Evolutionary conservation across 176 grass and related monocot species (phyloP).

Genomic region (Oryza rufipogon): DNA sequence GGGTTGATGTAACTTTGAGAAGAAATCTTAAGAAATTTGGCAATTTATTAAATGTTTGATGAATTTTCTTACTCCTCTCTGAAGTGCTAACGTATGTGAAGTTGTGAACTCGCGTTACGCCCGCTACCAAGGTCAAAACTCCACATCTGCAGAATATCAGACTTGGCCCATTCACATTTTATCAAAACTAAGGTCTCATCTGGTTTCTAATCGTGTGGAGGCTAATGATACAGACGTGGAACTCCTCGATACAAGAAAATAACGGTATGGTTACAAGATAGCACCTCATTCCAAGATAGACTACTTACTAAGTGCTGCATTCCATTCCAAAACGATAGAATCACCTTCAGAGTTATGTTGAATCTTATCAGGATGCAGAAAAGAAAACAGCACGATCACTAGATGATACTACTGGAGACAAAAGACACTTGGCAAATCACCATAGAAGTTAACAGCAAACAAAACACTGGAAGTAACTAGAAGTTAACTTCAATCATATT

Average conservation of each 20-base stretch:
- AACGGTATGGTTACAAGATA: background rate
- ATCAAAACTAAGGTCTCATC: background rate
- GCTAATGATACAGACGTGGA: background rate
- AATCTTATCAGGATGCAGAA: background rate
- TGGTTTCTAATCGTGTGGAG: background rate
- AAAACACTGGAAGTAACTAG: background rate
- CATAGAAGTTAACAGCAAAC: background rate
- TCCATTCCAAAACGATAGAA: background rate
- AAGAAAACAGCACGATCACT: background rate
- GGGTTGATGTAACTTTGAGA: background rate
- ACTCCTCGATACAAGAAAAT: background rate
- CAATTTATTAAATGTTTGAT: background rate
- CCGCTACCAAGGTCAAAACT: background rate
- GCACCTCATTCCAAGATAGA: background rate
- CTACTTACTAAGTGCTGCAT: background rate
- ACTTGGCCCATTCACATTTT: background rate
- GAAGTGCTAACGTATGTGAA: background rate
- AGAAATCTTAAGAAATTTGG: background rate
- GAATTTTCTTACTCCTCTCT: background rate
- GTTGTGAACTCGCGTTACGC: background rate
- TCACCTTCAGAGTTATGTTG: background rate
- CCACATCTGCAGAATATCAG: background rate
- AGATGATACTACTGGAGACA: background rate
- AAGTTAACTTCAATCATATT: slow-evolving; percentile 78
- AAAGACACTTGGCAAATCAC: background rate